A percentile compares a stretch with the other conserved stretches of the same genome.
phyloP scores from a whole-genome alignment of 768 basidiomycete genomes.

The Chalciporus chontae region DNA sequence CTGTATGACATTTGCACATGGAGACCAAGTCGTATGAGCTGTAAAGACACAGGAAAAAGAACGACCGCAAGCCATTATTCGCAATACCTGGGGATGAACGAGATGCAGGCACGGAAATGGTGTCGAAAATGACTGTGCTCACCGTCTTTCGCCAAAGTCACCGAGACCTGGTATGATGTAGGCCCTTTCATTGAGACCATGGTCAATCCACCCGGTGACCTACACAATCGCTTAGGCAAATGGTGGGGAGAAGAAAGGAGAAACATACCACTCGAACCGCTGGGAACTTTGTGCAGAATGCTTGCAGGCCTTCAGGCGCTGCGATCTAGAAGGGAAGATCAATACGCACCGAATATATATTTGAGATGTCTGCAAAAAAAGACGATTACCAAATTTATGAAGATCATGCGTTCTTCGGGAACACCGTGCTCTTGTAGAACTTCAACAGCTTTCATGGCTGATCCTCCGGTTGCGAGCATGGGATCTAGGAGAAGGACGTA shows the following conservation, averaged over 20 bases:
- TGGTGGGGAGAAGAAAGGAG: neutral
- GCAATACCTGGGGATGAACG: constrained; percentile 16
- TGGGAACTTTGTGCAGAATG: constrained; percentile 75
- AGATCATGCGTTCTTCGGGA: constrained; percentile 91
- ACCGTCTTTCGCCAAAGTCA: constrained; percentile 95
- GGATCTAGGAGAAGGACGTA: constrained; percentile 96
- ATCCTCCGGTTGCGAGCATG: constrained; percentile 98
- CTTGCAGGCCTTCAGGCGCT: constrained; percentile 83
- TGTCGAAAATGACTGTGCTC: constrained; percentile 5
- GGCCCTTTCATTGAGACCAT: constrained; percentile 86
- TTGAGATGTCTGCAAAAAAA: neutral
- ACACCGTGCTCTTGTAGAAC: constrained; percentile 90
- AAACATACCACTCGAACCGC: constrained; percentile 68
- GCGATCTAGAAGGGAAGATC: constrained; percentile 59
- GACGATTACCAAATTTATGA: constrained; percentile 76
- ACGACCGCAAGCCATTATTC: constrained; percentile 8
- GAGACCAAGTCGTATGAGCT: neutral
- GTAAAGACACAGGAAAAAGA: neutral
- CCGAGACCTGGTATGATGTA: constrained; percentile 94
- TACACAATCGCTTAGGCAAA: constrained; percentile 27
- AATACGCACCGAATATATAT: neutral
- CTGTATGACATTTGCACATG: neutral
- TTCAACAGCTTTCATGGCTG: constrained; percentile 96
- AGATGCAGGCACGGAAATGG: no score
- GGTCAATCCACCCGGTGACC: constrained; percentile 96